Evolutionary conservation across 2,329 filamentous ascomycete genomes (phyloP).

Genomic region (Beauveria scarabaeidicola): DNA sequence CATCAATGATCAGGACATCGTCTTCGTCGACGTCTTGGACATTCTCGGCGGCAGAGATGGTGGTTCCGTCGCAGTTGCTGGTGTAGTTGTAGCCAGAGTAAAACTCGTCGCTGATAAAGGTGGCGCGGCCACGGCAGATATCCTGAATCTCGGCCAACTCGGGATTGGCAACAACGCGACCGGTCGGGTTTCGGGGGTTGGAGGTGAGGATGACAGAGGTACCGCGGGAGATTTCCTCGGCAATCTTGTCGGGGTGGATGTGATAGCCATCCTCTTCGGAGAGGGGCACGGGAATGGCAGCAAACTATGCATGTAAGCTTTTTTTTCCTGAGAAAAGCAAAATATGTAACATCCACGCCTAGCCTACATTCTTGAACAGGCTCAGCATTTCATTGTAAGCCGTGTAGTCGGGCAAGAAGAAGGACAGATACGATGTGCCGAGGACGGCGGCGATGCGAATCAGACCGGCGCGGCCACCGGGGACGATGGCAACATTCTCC

Average conservation of each 20-base stretch:
- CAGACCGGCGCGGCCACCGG: constrained; percentile 82
- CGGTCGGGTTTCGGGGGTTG: constrained; percentile 91
- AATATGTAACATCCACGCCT: neutral
- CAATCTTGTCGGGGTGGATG: constrained; percentile 88
- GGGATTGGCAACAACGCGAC: constrained; percentile 74
- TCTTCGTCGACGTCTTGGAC: constrained; percentile 83
- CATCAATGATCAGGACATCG: constrained; percentile 90
- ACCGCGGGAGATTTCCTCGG: constrained; percentile 79
- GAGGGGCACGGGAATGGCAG: constrained; percentile 77
- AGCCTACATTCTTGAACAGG: constrained; percentile 74
- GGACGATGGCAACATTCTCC: constrained; percentile 97
- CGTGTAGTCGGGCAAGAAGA: constrained; percentile 93
- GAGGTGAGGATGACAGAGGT: constrained; percentile 86
- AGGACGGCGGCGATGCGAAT: constrained; percentile 92
- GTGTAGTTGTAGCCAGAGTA: constrained; percentile 97
- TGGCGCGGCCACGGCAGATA: constrained; percentile 82
- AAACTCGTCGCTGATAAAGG: constrained; percentile 93
- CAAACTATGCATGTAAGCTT: constrained; percentile 47
- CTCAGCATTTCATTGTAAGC: constrained; percentile 97
- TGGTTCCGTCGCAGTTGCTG: constrained; percentile 78
- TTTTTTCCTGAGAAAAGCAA: neutral
- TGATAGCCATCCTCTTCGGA: constrained; percentile 82
- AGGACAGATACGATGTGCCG: constrained; percentile 84
- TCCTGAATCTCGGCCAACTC: constrained; percentile 88
- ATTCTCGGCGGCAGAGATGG: constrained; percentile 83